Base-by-base conservation (phyloP, 805 yeast genomes). In the Myxozyma vanderwaltii region DNA sequence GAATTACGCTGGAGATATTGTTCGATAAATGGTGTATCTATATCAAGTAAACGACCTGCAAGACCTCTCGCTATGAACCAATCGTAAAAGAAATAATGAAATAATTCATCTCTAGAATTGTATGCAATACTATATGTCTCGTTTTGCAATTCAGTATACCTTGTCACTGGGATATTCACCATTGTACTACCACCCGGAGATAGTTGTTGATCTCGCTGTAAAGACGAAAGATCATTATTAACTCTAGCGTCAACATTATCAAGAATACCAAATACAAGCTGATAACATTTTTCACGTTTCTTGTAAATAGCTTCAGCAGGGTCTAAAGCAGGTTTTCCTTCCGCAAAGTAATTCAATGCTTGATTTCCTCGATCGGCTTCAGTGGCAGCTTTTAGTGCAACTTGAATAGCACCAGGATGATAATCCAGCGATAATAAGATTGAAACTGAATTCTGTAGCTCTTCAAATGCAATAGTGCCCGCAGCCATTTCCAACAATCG, bases 31-130 rank as follows among this genome's bases (percentile, higher is more conserved):
- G 91, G 88, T 0, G 97, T 89, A 54, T 89, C 88, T 57, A 92
- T 80, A 48, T 86, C 89, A 59, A 92, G 77, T 45, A 94, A 76
- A 62, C 88, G 82, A 56, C 87, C 94, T 61, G 89, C 86, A 29
- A 84, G 81, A 3, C 89, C 91, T 69, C 88, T 89, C 45, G 79
- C 75, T 35, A 90, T 86, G 67, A 90, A 85, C 97, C 98, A 94
- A 71, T 89, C 92, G 72, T 94, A 94, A 64, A 94, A 82, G 64
- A 89, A 88, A 74, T 86, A 90, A 65, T 94, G 99, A 80, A 94
- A 94, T n/a, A 84, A 72, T 68, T 86, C 88, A 70, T 94, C 98
- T 46, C 82, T 79, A 54, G 86, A 85, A 17, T 82, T 81, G 68
- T 91, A 84, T 56, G 94, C 89, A 17, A 86, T 79, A 7, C 81